Conservation (phyloP, 2,329 filamentous ascomycete species). For the Monilinia fructigena region DNA sequence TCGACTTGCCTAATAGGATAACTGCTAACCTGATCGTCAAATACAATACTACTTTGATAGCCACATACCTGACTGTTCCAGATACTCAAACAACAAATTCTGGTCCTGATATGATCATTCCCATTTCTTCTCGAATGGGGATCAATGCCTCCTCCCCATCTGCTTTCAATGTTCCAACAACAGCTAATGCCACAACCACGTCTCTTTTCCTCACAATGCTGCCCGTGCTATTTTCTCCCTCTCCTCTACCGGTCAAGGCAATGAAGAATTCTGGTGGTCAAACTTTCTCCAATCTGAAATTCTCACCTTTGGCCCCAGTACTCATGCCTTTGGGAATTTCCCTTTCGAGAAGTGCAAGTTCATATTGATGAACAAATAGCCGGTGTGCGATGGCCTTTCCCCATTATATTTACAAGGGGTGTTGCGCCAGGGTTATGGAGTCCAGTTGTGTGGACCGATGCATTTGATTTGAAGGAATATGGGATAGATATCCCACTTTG, state of each 20-base stretch:
- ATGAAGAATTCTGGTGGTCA: slow-evolving; percentile 82
- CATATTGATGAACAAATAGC: slow-evolving; percentile 67
- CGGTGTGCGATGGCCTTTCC: slow-evolving; percentile 75
- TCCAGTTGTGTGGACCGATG: slow-evolving; percentile 71
- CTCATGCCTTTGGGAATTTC: slow-evolving; percentile 57
- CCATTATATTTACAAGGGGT: slow-evolving; percentile 75
- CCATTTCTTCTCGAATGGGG: slow-evolving; percentile 48
- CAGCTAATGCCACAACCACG: slow-evolving; percentile 48
- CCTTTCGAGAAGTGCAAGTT: slow-evolving; percentile 72
- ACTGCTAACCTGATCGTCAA: slow-evolving; percentile 66
- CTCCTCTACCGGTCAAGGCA: slow-evolving; percentile 68
- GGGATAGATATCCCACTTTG: slow-evolving; percentile 78
- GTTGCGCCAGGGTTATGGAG: slow-evolving; percentile 72
- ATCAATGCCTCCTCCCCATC: slow-evolving; percentile 54
- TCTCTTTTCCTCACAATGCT: slow-evolving; percentile 58
- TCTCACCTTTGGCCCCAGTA: slow-evolving; percentile 53
- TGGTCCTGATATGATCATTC: slow-evolving; percentile 55
- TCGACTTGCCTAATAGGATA: slow-evolving; percentile 71
- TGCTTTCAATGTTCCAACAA: slow-evolving; percentile 55
- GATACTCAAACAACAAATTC: background rate
- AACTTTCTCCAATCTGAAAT: slow-evolving; percentile 65
- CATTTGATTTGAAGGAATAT: slow-evolving; percentile 72
- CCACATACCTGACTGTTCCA: slow-evolving; percentile 43
- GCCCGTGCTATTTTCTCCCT: slow-evolving; percentile 69
- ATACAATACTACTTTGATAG: slow-evolving; percentile 68